These are phyloP conservation scores for Lathyrus sativus DNA, from an alignment of 306 rosid genomes.

Conservation along the genomic window DNA sequence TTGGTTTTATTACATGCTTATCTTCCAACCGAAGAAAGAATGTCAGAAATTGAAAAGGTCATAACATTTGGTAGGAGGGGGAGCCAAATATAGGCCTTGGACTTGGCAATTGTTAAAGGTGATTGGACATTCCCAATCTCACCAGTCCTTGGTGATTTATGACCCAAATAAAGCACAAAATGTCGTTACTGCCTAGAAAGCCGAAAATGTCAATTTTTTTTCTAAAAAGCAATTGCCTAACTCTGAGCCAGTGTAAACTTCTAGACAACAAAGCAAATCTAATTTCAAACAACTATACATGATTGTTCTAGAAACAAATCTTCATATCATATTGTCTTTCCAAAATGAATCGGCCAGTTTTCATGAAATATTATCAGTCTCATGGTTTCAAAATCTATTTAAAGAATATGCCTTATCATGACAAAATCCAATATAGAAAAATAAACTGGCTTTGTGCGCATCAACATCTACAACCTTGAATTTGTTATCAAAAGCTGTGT, in stretches of 20 bases:
- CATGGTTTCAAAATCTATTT: slow-evolving; percentile 7
- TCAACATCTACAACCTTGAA: slow-evolving; percentile 14
- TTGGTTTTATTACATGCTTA: not conserved
- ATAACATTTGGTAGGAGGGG: not conserved
- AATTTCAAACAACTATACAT: slow-evolving; percentile 9
- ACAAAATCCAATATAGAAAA: not conserved
- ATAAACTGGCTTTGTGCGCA: slow-evolving; percentile 5
- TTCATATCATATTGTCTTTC: slow-evolving; percentile 9
- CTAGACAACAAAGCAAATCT: slow-evolving; percentile 18
- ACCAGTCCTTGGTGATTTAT: not conserved
- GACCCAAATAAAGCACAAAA: slow-evolving; percentile 18
- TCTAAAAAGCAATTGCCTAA: not conserved
- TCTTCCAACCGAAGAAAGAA: not conserved
- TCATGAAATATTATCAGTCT: not conserved
- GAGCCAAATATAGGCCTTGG: slow-evolving; percentile 2
- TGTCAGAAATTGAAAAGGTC: not conserved
- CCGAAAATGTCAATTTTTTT: not conserved
- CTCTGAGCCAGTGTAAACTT: slow-evolving; percentile 6
- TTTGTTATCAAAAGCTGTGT: not conserved
- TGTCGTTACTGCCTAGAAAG: not conserved
- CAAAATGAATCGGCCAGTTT: not conserved
- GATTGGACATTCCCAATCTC: slow-evolving; percentile 2
- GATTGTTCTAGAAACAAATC: not conserved
- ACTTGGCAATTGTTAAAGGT: slow-evolving; percentile 20
- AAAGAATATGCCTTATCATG: not conserved